Conservation (phyloP, 106 monocot species). For the Posidonia australis region DNA sequence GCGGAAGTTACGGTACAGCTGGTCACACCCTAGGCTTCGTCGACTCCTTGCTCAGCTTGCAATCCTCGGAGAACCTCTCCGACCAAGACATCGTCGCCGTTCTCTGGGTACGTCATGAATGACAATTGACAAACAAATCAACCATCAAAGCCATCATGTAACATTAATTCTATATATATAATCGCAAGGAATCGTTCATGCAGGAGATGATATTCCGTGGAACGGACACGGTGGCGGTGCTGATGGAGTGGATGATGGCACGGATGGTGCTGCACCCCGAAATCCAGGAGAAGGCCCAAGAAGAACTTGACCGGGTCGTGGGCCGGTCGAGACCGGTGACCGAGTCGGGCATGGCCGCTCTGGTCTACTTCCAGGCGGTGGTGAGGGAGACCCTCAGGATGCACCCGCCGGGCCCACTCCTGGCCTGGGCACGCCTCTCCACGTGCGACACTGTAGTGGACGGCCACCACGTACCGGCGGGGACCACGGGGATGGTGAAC, state of each 20-base stretch:
- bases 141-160: neutral
- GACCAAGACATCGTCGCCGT: conserved; percentile 54
- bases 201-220: conserved; percentile 90
- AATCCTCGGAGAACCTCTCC: conserved; percentile 30
- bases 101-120: conserved; percentile 48
- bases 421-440: conserved; percentile 69
- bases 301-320: conserved; percentile 40
- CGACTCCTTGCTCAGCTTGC: conserved; percentile 45
- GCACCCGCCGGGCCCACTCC: conserved; percentile 72
- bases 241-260: conserved; percentile 69
- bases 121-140: neutral
- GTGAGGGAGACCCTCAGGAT: conserved; percentile 49
- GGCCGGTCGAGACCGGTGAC: conserved; percentile 26
- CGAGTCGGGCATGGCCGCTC: conserved; percentile 21
- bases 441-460: conserved; percentile 33
- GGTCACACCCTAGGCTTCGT: conserved; percentile 26
- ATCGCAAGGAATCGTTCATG: too few species aligned
- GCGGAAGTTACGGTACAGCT: too few species aligned
- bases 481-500: conserved; percentile 79
- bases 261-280: conserved; percentile 42
- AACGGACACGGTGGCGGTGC: conserved; percentile 64
- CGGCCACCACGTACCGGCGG: conserved; percentile 40
- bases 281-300: conserved; percentile 39
- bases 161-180: too few species aligned
- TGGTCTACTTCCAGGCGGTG: conserved; percentile 38